Base-by-base conservation (phyloP, 2,329 filamentous ascomycete species). In the Arthroderma sp. region DNA sequence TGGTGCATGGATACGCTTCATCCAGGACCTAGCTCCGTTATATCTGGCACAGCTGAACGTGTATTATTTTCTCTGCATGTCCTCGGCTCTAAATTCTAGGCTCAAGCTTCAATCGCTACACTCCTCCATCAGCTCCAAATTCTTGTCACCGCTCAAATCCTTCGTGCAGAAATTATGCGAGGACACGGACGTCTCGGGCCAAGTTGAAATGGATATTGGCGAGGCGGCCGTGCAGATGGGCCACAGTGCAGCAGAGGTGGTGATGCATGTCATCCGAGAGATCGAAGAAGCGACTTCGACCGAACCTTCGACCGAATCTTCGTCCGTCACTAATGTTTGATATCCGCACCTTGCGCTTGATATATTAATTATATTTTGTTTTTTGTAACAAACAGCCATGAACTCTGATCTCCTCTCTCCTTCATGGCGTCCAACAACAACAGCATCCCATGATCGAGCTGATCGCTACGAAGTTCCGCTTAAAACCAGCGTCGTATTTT, bases 31-130 rank as follows among this genome's bases (percentile, higher is more conserved):
- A 11, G 56, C 58, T 2, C 56, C 62, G 1, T 73, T 74, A 53
- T 72, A 75, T 49, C 69, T 78, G 27, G 69, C 74, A 1, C 66
- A 69, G 0, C 62, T 80, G 30, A 79, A 73, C 50, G 69, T 80
- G n/a, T 72, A 78, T 52, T 77, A 74, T 53, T 58, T 78, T 0
- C 61, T 79, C 4, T 42, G 41, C 1, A 59, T 77, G 1, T 74
- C 74, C 0, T 54, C 63, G 8, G 61, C 66, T 10, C 58, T 78
- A 1, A 68, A 71, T 30, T 55, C 65, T 15, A 55, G 56, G 1
- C 59, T 79, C 1, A 66, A 69, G 31, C 64, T 78, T 2, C 54
- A 56, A 22, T 60, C 61, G 47, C 58, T 60, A 0, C 52, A 59
- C 27, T 42, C 52, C 2, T 58, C 52, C 44, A 64, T 67, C 52